These are phyloP conservation scores for Backusella sp. DNA, from an alignment of 192 early-diverging fungal species.

Conservation along the genomic window DNA sequence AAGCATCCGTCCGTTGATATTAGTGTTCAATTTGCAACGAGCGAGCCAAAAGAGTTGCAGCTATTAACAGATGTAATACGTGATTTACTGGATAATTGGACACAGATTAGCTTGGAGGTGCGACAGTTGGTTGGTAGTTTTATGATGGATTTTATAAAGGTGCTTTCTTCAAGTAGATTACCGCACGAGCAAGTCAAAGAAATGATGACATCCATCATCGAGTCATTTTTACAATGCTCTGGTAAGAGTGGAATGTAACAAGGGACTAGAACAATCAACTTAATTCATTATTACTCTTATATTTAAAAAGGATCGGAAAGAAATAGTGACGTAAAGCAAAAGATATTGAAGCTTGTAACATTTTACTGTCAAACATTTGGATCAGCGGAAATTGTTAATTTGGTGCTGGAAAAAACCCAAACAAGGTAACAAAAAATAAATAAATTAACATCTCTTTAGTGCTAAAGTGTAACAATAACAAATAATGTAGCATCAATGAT, in stretches of 20 bases:
- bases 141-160: not conserved
- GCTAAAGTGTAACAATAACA: not conserved
- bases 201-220: not conserved
- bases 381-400: conserved; percentile 14
- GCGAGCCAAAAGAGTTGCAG: not conserved
- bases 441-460: not conserved
- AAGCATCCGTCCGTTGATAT: not conserved
- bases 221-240: conserved; percentile 1
- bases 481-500: conserved; percentile 25
- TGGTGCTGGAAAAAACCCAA: not conserved
- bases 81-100: conserved; percentile 14
- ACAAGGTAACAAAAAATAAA: not conserved
- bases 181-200: not conserved
- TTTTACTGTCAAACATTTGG: conserved; percentile 33
- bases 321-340: conserved; percentile 7
- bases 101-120: not conserved
- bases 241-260: not conserved
- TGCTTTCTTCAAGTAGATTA: not conserved
- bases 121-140: not conserved
- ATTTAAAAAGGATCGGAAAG: conserved; percentile 15
- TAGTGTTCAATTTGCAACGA: not conserved
- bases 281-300: not conserved
- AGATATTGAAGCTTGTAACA: conserved; percentile 21
- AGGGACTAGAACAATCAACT: not conserved
- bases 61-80: not conserved